phyloP scores from a whole-genome alignment of 306 rosid species.

The Ormosia semicastrata region DNA sequence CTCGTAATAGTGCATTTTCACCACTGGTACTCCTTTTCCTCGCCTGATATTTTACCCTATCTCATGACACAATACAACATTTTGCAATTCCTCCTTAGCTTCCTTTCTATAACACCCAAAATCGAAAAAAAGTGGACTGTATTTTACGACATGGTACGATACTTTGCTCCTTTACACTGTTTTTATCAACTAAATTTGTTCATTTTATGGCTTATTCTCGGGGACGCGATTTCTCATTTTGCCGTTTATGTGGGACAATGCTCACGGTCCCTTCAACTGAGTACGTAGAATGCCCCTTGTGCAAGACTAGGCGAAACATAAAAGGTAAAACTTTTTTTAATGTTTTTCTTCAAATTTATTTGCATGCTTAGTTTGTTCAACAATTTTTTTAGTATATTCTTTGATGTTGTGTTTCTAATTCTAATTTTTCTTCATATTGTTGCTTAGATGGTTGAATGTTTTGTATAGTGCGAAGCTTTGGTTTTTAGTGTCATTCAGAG shows the following conservation, averaged over 20 bases:
- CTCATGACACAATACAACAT: neutral
- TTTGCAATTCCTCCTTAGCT: neutral
- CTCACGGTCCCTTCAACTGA: no score
- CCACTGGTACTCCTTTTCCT: neutral
- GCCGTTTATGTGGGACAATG: slow-evolving; percentile 40
- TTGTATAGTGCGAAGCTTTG: no score
- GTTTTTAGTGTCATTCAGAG: no score
- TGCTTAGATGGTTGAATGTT: no score
- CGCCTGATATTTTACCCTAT: neutral
- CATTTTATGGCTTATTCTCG: slow-evolving; percentile 31
- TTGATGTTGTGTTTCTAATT: no score
- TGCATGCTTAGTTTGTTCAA: neutral
- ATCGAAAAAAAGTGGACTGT: no score
- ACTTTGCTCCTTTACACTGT: neutral
- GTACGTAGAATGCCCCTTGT: no score
- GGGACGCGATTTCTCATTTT: slow-evolving; percentile 41
- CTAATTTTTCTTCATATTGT: no score
- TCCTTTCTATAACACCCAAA: neutral
- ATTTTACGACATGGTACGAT: no score
- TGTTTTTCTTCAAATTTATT: neutral
- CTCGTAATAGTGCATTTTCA: neutral
- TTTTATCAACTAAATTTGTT: neutral
- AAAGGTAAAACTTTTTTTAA: neutral
- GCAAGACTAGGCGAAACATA: slow-evolving; percentile 23
- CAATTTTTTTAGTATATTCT: no score